Percentiles rank a stretch among this genome's conserved stretches.
Conservation (phyloP, 2,329 filamentous ascomycete species). For the Pseudogymnoascus sp. region DNA sequence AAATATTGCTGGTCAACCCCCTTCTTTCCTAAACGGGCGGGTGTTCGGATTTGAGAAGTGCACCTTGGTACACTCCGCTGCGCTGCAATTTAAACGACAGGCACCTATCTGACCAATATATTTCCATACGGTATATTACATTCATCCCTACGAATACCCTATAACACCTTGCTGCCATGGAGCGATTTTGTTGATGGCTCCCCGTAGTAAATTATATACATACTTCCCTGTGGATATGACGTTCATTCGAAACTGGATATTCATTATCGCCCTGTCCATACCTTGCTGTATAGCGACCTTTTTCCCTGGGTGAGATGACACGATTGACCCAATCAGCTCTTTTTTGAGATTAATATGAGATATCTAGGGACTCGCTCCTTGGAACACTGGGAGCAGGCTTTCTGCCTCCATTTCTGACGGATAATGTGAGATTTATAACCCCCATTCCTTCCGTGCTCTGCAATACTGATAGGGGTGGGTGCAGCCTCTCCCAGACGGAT, state of each 20-base stretch:
- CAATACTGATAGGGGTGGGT: neutral
- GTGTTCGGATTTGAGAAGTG: neutral
- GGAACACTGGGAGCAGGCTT: conserved; percentile 27
- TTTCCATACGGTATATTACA: neutral
- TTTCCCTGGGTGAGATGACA: neutral
- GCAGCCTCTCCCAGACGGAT: conserved; percentile 37
- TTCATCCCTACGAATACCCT: neutral
- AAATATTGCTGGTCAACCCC: neutral
- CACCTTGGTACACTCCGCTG: neutral
- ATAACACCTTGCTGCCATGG: neutral
- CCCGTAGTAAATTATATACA: neutral
- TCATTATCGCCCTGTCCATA: neutral
- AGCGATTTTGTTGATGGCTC: neutral
- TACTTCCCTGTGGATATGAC: neutral
- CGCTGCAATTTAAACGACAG: neutral
- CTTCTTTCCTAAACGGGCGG: neutral
- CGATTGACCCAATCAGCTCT: neutral
- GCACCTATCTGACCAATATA: neutral
- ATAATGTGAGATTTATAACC: conserved; percentile 28
- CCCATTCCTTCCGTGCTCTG: neutral
- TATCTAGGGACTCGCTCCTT: conserved; percentile 18
- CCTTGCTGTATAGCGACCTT: neutral
- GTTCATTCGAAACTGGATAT: neutral
- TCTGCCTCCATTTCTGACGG: conserved; percentile 35
- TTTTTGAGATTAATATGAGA: neutral